Base-by-base conservation (phyloP, 768 basidiomycete species). In the Termitomyces heimii region DNA sequence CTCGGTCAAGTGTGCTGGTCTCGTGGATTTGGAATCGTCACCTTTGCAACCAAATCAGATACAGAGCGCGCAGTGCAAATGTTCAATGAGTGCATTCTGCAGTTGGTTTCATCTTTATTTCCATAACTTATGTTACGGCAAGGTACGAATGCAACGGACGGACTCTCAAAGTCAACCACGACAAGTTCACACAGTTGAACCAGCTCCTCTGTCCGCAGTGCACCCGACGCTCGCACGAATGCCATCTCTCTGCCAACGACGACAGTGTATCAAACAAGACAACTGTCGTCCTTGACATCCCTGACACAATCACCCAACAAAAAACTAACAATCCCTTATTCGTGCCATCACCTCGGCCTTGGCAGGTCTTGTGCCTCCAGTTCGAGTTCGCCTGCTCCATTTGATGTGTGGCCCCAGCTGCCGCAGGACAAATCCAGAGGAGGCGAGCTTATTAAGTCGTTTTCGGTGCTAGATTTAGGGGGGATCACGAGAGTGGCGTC, bases 11-110 rank as follows among this genome's bases (percentile, higher is more conserved):
- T 97, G 66, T 91, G 93, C 14, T 82, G 94, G 35, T 92, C 92
- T 35, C 77, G 93, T 51, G 96, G 96, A 2, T 96, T 94, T 65
- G 96, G 96, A 1, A 95, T 89, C 1, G 94, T 98, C 1, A 82
- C 89, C 0, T 96, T 92, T 66, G 84, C 88, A 5, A 88, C 83
- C 2, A 89, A 93, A 62, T 75, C 77, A 32, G 94, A 98, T n/a
- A n/a, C n/a, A n/a, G n/a, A n/a, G n/a, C n/a, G n/a, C n/a, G n/a
- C n/a, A n/a, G n/a, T n/a, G n/a, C n/a, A n/a, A n/a, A n/a, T n/a
- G n/a, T n/a, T n/a, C n/a, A n/a, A n/a, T n/a, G n/a, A n/a, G n/a
- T n/a, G 64, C 68, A 20, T 48, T 31, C 7, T 32, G 20, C 31
- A 16, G 31, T 14, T 0, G 2, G 4, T 13, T n/a, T 24, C 13